phyloP scores from a whole-genome alignment of 352 stramenopile genomes.

The Phytophthora parvispora region DNA sequence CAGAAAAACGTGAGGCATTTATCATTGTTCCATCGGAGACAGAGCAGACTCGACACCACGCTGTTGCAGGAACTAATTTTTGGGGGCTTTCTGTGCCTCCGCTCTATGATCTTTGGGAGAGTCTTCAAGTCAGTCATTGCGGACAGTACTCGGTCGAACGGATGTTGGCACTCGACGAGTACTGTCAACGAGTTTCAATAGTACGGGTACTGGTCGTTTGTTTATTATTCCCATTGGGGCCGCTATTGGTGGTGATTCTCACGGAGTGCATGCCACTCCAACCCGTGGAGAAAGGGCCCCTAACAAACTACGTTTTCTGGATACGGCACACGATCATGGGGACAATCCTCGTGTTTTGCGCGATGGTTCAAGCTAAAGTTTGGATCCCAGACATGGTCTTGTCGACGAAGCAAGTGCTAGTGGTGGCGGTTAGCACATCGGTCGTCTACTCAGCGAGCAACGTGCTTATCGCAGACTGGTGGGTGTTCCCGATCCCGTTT shows the following conservation, averaged over 20 bases:
- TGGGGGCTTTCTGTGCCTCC: slow-evolving; percentile 10
- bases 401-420: slow-evolving; percentile 16
- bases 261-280: slow-evolving; percentile 22
- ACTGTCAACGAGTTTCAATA: slow-evolving; percentile 19
- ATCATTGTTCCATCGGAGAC: not conserved
- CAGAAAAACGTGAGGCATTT: slow-evolving; percentile 19
- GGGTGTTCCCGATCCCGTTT: slow-evolving; percentile 56
- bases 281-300: slow-evolving; percentile 8
- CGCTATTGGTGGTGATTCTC: slow-evolving; percentile 21
- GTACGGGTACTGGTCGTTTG: slow-evolving; percentile 18
- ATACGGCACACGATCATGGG: slow-evolving; percentile 26
- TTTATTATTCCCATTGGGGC: slow-evolving; percentile 22
- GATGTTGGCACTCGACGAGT: slow-evolving; percentile 39
- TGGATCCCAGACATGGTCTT: slow-evolving; percentile 34
- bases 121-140: slow-evolving; percentile 40
- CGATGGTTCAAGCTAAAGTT: slow-evolving; percentile 19
- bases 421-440: slow-evolving; percentile 10
- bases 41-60: slow-evolving; percentile 7
- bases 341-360: slow-evolving; percentile 12
- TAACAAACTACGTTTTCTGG: slow-evolving; percentile 41
- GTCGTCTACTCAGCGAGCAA: slow-evolving; percentile 19
- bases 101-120: slow-evolving; percentile 36
- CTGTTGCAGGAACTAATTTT: not conserved
- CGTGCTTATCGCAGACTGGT: slow-evolving; percentile 30
- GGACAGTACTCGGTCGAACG: slow-evolving; percentile 45